Evolutionary conservation across 768 basidiomycete genomes (phyloP).

Genomic region (Lactarius evosmus): DNA sequence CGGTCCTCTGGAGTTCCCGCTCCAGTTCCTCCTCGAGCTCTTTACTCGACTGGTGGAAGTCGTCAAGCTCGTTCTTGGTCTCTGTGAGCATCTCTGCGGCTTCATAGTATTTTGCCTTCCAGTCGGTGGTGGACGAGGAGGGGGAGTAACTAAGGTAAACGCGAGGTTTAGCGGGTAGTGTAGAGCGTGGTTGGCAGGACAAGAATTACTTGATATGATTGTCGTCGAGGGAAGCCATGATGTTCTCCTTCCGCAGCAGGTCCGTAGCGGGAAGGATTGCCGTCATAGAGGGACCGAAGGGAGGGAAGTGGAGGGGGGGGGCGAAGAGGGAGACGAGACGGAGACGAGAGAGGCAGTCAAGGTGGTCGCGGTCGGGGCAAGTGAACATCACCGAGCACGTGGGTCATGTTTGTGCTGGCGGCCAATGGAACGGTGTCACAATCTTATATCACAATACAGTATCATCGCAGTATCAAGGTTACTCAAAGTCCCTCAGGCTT

Average conservation of each 20-base stretch:
- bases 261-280: conserved; percentile 62
- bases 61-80: conserved; percentile 80
- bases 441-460: background rate
- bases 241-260: conserved; percentile 54
- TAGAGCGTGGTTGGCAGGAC: conserved; percentile 20
- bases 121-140: conserved; percentile 49
- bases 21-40: conserved; percentile 93
- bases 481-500: conserved; percentile 62
- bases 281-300: conserved; percentile 44
- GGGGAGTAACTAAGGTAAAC: conserved; percentile 48
- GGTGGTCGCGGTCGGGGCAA: conserved; percentile 11
- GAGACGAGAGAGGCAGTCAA: conserved; percentile 8
- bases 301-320: conserved; percentile 18
- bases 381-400: conserved; percentile 20
- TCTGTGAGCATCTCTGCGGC: conserved; percentile 81
- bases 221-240: conserved; percentile 62
- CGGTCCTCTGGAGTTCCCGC: conserved; percentile 82
- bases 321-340: conserved; percentile 23
- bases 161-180: conserved; percentile 15
- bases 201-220: conserved; percentile 52
- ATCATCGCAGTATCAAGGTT: background rate
- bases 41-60: conserved; percentile 83
- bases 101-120: conserved; percentile 78
- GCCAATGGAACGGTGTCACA: background rate
- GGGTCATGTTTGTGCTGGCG: conserved; percentile 16